Percentiles rank a stretch among this genome's conserved stretches.
Evolutionary conservation across 176 grass and related monocot species (phyloP).

Genomic region (Hyparrhenia diplandra): DNA sequence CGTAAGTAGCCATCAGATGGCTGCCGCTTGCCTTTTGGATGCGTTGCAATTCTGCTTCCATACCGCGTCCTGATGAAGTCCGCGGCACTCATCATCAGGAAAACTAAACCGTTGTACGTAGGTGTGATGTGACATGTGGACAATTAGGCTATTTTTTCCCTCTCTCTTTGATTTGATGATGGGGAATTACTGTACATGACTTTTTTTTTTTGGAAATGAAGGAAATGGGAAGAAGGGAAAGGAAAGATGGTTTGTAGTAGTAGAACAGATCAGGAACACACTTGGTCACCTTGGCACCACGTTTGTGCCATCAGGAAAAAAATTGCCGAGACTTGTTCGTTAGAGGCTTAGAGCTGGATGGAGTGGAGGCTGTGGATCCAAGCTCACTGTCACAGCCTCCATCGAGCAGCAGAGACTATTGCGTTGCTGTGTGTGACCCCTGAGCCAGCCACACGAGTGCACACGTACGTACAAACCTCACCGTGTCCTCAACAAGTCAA

Average conservation of each 20-base stretch:
- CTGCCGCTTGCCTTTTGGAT: neutral
- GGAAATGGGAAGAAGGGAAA: neutral
- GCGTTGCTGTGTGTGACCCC: no score
- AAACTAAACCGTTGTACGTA: no score
- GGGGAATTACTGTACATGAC: no score
- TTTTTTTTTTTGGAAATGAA: neutral
- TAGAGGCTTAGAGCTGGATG: neutral
- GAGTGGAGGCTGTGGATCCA: no score
- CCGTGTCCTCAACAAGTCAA: no score
- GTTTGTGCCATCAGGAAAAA: neutral
- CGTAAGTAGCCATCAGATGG: neutral
- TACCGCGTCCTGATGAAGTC: no score
- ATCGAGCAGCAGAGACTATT: neutral
- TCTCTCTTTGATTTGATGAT: no score
- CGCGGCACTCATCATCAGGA: no score
- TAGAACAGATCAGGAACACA: neutral
- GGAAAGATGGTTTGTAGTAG: neutral
- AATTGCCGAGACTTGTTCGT: neutral
- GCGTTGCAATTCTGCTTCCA: neutral
- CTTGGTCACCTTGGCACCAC: neutral
- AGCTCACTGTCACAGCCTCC: neutral
- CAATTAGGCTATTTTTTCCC: no score
- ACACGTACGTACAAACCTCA: no score
- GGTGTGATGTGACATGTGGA: no score
- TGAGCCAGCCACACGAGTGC: no score